A percentile compares a stretch with the other conserved stretches of the same genome.
These are phyloP conservation scores for Delphinella strobiligena DNA, from an alignment of 2,329 filamentous ascomycete species.

Conservation along the genomic window DNA sequence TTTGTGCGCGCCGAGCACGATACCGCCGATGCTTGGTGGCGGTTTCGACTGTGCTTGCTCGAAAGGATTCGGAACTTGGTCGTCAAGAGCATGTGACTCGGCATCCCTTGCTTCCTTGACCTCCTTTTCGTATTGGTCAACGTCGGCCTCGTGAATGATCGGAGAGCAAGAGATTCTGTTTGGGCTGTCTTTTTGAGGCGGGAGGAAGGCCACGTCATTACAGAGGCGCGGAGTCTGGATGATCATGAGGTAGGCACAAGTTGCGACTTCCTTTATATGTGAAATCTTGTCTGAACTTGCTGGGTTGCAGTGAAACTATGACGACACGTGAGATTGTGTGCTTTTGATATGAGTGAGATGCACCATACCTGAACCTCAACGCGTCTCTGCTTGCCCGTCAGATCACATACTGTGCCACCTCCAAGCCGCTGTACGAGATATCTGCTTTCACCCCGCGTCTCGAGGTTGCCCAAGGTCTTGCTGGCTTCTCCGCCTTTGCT, in stretches of 20 bases:
- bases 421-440: slow-evolving; percentile 76
- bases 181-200: slow-evolving; percentile 63
- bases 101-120: slow-evolving; percentile 3
- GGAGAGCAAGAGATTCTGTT: slow-evolving; percentile 66
- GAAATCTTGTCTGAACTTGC: slow-evolving; percentile 65
- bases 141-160: slow-evolving; percentile 49
- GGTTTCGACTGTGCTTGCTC: slow-evolving; percentile 11
- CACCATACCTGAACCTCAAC: slow-evolving; percentile 60
- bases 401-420: slow-evolving; percentile 71
- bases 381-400: slow-evolving; percentile 68
- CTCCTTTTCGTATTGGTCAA: slow-evolving; percentile 20
- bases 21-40: slow-evolving; percentile 41
- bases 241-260: slow-evolving; percentile 87
- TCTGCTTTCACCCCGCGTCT: slow-evolving; percentile 69
- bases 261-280: slow-evolving; percentile 87
- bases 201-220: slow-evolving; percentile 74
- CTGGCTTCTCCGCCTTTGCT: slow-evolving; percentile 11
- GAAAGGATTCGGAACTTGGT: slow-evolving; percentile 7
- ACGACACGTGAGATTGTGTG: no score
- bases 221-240: slow-evolving; percentile 82
- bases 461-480: slow-evolving; percentile 36
- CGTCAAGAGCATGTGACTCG: neutral
- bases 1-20: slow-evolving; percentile 45
- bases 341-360: no score
- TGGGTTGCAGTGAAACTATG: slow-evolving; percentile 64